phyloP scores from a whole-genome alignment of 1,284 basidiomycete species.

The Boletus coffeatus region DNA sequence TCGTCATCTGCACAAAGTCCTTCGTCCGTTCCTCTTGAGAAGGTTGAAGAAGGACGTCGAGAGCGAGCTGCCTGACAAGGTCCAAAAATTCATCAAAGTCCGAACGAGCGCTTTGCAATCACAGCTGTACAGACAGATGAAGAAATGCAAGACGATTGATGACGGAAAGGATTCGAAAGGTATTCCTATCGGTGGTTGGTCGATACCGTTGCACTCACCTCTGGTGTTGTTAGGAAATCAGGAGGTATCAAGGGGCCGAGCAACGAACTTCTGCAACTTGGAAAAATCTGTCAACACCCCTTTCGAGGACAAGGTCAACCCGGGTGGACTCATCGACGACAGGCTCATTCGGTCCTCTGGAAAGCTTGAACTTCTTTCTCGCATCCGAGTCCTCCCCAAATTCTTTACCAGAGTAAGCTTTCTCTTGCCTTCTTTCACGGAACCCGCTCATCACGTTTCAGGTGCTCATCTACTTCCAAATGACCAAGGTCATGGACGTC shows the following conservation, averaged over 20 bases:
- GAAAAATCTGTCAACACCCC: constrained; percentile 99
- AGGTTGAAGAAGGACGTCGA: constrained; percentile 99
- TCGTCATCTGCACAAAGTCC: constrained; percentile 96
- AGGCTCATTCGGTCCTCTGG: constrained; percentile 86
- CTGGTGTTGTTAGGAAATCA: constrained; percentile 45
- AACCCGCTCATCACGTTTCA: constrained; percentile 26
- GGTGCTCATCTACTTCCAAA: constrained; percentile 99
- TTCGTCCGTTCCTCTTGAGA: constrained; percentile 94
- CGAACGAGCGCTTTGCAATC: constrained; percentile 94
- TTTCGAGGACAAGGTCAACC: constrained; percentile 94
- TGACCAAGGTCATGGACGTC: constrained; percentile 99
- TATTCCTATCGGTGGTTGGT: background rate
- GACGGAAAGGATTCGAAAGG: constrained; percentile 75
- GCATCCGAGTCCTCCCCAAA: constrained; percentile 78
- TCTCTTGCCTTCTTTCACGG: background rate
- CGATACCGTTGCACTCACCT: constrained; percentile 5
- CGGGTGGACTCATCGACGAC: constrained; percentile 76
- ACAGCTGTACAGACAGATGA: constrained; percentile 97
- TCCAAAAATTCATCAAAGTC: constrained; percentile 99
- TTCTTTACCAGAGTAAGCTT: constrained; percentile 79
- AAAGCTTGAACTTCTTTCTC: constrained; percentile 93
- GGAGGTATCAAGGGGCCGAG: constrained; percentile 83
- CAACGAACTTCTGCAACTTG: constrained; percentile 98
- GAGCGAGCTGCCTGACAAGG: constrained; percentile 96
- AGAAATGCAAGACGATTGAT: constrained; percentile 96